A percentile compares a stretch with the other conserved stretches of the same genome.
Conservation (phyloP, 805 yeast species). For the Yamadazyma laniorum region DNA sequence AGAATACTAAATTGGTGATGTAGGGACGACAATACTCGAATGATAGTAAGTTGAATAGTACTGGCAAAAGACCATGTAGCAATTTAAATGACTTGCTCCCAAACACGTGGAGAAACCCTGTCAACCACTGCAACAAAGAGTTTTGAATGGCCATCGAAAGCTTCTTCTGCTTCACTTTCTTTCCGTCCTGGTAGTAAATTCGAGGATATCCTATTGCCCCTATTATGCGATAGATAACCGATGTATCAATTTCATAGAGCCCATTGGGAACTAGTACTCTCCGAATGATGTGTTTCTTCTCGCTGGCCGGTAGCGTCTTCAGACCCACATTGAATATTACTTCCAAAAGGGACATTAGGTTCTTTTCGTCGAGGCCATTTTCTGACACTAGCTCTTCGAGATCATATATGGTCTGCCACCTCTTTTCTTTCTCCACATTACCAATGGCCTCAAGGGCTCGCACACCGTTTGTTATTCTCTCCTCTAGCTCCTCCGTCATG, state of each 20-base stretch:
- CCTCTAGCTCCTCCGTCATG: no score
- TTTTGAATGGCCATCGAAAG: conserved; percentile 18
- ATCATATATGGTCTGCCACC: conserved; percentile 16
- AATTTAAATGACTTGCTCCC: conserved; percentile 12
- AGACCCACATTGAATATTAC: conserved; percentile 10
- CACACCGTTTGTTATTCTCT: neutral
- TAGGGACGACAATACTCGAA: conserved; percentile 25
- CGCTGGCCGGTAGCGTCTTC: conserved; percentile 5
- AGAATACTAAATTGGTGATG: conserved; percentile 20
- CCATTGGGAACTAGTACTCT: conserved; percentile 11
- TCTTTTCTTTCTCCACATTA: neutral
- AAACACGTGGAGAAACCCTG: conserved; percentile 19
- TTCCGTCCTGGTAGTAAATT: conserved; percentile 16
- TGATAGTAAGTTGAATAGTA: conserved; percentile 20
- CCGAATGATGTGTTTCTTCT: conserved; percentile 14
- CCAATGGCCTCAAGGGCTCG: neutral
- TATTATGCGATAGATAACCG: conserved; percentile 10
- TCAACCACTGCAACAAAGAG: conserved; percentile 23
- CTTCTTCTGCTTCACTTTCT: conserved; percentile 14
- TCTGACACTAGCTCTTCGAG: neutral
- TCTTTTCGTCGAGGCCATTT: conserved; percentile 11
- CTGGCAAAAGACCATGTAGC: conserved; percentile 15
- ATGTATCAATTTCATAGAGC: conserved; percentile 6
- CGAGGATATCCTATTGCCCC: conserved; percentile 16
- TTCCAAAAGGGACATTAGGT: conserved; percentile 11